Percentiles rank a stretch among this genome's conserved stretches.
Conservation (phyloP, 2,329 filamentous ascomycete species). For the Botrytis byssoidea region DNA sequence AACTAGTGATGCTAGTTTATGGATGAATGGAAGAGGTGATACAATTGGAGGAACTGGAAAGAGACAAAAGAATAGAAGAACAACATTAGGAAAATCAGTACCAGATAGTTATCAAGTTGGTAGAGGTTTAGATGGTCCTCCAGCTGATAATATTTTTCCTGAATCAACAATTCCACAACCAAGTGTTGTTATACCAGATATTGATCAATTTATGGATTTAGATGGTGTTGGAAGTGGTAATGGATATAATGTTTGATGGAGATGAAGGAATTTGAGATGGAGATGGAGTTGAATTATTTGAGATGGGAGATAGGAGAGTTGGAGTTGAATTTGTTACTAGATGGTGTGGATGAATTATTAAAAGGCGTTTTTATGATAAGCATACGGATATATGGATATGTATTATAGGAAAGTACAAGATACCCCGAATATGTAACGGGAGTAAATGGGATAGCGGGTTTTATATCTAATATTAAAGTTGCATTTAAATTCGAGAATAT, state of each 20-base stretch:
- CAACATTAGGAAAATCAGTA: slow-evolving; percentile 39
- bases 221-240: slow-evolving; percentile 15
- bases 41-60: slow-evolving; percentile 34
- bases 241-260: slow-evolving; percentile 5
- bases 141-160: slow-evolving; percentile 35
- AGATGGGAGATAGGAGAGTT: background rate
- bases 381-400: background rate
- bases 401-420: background rate
- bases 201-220: slow-evolving; percentile 27
- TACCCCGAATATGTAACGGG: slow-evolving; percentile 10
- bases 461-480: background rate
- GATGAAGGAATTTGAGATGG: background rate
- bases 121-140: slow-evolving; percentile 38
- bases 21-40: slow-evolving; percentile 49
- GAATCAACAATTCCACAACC: slow-evolving; percentile 24
- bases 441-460: background rate
- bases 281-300: background rate
- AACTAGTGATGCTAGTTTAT: slow-evolving; percentile 44
- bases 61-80: slow-evolving; percentile 38
- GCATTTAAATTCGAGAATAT: background rate
- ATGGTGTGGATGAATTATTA: background rate
- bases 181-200: slow-evolving; percentile 16
- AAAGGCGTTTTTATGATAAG: background rate
- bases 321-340: background rate
- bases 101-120: slow-evolving; percentile 39